Evolutionary conservation across 352 stramenopile genomes (phyloP).

Genomic region (Pythium apleroticum): DNA sequence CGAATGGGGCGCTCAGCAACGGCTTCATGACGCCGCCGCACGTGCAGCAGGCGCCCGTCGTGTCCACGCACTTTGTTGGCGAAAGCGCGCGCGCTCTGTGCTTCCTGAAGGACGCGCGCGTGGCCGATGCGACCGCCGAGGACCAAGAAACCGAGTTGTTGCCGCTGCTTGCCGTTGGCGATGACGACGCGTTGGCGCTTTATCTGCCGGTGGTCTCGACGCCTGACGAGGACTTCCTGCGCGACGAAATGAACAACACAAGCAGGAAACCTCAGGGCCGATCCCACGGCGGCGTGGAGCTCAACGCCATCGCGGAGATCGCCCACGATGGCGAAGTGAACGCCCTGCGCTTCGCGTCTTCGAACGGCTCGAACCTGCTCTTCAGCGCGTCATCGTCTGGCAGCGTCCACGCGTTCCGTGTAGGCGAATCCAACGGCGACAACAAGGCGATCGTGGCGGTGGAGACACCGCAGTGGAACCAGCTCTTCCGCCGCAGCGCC

Average conservation of each 20-base stretch:
- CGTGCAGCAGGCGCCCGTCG: constrained; percentile 2
- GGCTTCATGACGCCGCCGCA: constrained; percentile 1
- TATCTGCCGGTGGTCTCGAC: constrained; percentile 48
- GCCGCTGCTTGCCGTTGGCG: constrained; percentile 55
- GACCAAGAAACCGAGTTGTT: constrained; percentile 31
- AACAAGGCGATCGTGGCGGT: constrained; percentile 17
- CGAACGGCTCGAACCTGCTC: constrained; percentile 48
- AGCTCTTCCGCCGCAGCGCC: constrained; percentile 43
- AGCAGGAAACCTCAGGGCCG: not conserved
- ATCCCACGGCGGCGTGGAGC: constrained; percentile 30
- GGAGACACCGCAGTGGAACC: constrained; percentile 59
- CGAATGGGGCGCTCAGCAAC: constrained; percentile 33
- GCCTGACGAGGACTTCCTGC: constrained; percentile 45
- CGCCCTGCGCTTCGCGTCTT: constrained; percentile 51
- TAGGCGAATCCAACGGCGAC: constrained; percentile 26
- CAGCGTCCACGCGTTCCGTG: constrained; percentile 44
- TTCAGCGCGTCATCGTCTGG: constrained; percentile 60
- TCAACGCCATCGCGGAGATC: constrained; percentile 44
- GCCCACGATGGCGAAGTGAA: constrained; percentile 64
- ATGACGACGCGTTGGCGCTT: constrained; percentile 54
- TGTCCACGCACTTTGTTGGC: constrained; percentile 65
- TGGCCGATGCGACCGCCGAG: constrained; percentile 13
- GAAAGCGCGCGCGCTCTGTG: constrained; percentile 63
- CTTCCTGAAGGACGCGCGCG: constrained; percentile 56
- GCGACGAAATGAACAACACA: constrained; percentile 27